Base-by-base conservation (phyloP, 768 basidiomycete genomes). In the Stropharia rugosoannulata region DNA sequence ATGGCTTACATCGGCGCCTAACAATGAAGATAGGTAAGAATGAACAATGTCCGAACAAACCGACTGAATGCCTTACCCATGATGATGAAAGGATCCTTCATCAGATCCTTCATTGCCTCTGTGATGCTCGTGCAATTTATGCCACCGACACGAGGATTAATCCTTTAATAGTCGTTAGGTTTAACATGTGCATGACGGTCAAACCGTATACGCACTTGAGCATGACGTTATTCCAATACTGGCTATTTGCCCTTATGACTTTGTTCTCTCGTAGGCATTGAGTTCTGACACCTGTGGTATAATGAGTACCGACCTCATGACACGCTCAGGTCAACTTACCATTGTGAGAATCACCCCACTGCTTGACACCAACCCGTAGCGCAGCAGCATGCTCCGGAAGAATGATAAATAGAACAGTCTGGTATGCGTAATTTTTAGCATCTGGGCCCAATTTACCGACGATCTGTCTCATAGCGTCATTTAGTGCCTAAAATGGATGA, bases 1-100 rank as follows among this genome's bases (percentile, higher is more conserved):
- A 58, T 91, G 89, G 6, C 81, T 77, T 0, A 89, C 78, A 62
- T 83, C 84, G 8, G 81, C 80, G n/a, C 84, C 82, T 82, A 48
- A 9, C 29, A 13, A 51, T 0, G 42, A 32, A 35, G 38, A 37
- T 16, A 5, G 38, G 27, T 38, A 38, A 35, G 7, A 49, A 36
- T n/a, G 3, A n/a, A 8, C 32, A 16, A 25, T 10, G 13, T 35
- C 16, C n/a, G 43, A 36, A 1, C 4, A 35, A 8, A 49, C 25
- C 49, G 19, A 36, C 13, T 27, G 48, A 49, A 8, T 15, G 2
- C 4, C 65, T 51, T 45, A 73, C 76, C 78, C 55, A 77, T 69
- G 15, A 79, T 65, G 60, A 80, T 77, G 35, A 71, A 81, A 0
- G 73, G 68, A 0, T 48, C 49, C 0, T 46, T 37, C 4, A 38